Base-by-base conservation (phyloP, 805 yeast species). In the Metschnikowia cerradonensis region DNA sequence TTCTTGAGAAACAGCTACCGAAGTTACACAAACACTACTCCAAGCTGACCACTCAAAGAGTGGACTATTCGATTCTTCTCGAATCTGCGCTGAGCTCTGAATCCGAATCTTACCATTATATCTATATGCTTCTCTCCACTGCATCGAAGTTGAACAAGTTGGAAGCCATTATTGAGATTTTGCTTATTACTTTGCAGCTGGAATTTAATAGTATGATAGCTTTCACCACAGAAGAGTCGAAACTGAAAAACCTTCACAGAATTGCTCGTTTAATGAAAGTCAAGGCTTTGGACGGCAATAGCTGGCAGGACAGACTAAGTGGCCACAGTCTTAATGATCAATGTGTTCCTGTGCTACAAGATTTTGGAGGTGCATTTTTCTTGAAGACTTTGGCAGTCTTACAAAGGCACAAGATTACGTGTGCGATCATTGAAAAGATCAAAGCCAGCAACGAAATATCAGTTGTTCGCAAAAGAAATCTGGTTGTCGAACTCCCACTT, bases 321-420 rank as follows among this genome's bases (percentile, higher is more conserved):
- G 66, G 59, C n/a, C 60, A 52, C 35, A 57, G 56, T 32, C 65
- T 73, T 48, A 75, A 77, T 52, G 85, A 82, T 52, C 71, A 76
- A 10, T 66, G 80, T 11, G 78, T 83, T 0, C 65, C 77, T 0
- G 76, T 88, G 0, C 67, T 90, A 32, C 81, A 84, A 55, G 90
- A 88, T 54, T 75, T 90, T 38, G 86, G 87, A 55, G 81, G 87
- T 65, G 75, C 82, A 7, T 73, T 89, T n/a, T 90, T 86, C 60
- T 71, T 81, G 30, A 83, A 82, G 62, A 66, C 82, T 47, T 67
- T 84, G 38, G 75, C 82, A 22, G 81, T 87, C 4, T 66, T 89
- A 17, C 94, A 88, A 67, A 78, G 80, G 22, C 90, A 88, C 61
- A 74, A 85, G 31, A 83, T 85, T 1, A 75, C 90, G 4, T 71